phyloP scores from a whole-genome alignment of 1,139 yeast species.

The Pichia sp. region DNA sequence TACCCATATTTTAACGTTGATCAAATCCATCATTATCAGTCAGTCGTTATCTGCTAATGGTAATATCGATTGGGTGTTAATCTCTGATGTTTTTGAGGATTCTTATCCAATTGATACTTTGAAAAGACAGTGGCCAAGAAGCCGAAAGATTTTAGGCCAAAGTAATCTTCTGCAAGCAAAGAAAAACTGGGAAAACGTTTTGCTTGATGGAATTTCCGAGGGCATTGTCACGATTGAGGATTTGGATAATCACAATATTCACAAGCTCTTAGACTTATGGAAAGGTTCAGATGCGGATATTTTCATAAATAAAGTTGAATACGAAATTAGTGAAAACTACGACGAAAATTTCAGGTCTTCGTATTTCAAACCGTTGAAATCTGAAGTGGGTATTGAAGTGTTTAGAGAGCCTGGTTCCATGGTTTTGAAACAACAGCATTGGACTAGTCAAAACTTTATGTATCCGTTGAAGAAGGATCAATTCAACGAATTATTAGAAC shows the following conservation, averaged over 20 bases:
- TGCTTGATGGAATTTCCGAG: constrained; percentile 43
- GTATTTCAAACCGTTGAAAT: constrained; percentile 16
- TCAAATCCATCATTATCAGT: constrained; percentile 50
- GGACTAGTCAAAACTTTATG: constrained; percentile 34
- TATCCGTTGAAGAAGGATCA: constrained; percentile 20
- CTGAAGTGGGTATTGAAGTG: constrained; percentile 28
- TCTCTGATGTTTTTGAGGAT: constrained; percentile 39
- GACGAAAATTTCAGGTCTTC: constrained; percentile 26
- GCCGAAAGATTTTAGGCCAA: constrained; percentile 51
- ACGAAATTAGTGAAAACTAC: constrained; percentile 23
- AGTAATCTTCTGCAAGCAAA: constrained; percentile 44
- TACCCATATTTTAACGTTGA: constrained; percentile 20
- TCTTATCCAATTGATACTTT: constrained; percentile 31
- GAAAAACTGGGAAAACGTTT: constrained; percentile 50
- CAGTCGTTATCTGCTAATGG: constrained; percentile 42
- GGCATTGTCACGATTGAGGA: constrained; percentile 39
- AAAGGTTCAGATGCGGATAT: constrained; percentile 35
- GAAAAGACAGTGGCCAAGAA: constrained; percentile 53
- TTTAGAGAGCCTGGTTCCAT: constrained; percentile 38
- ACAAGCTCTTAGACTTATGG: constrained; percentile 51
- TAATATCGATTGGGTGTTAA: constrained; percentile 48
- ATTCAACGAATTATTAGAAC: constrained; percentile 7
- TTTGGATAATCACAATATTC: constrained; percentile 39
- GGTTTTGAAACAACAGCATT: constrained; percentile 44
- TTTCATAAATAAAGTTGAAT: constrained; percentile 16